A percentile compares a stretch with the other conserved stretches of the same genome.
These are phyloP conservation scores for Clitopilus passeckerianus DNA, from an alignment of 768 basidiomycete species.

Conservation along the genomic window DNA sequence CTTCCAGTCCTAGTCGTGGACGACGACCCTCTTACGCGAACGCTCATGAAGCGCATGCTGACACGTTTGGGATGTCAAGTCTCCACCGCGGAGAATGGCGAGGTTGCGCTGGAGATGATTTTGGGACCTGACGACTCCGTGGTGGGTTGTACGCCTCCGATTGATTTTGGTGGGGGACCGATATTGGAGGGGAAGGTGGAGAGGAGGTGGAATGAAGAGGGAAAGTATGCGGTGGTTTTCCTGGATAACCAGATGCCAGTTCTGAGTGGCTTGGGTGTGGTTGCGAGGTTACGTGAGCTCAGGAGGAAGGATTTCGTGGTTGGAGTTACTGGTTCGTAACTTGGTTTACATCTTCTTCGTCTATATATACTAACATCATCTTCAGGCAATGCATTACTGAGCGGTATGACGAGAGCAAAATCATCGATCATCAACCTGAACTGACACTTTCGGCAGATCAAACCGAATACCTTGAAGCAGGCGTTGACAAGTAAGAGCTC, in stretches of 20 bases:
- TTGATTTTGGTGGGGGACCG: background rate
- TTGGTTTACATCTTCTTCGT: too few species aligned
- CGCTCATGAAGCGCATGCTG: conserved; percentile 60
- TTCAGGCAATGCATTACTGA: conserved; percentile 42
- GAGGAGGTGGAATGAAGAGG: background rate
- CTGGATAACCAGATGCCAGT: conserved; percentile 63
- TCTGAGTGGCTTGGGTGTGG: conserved; percentile 53
- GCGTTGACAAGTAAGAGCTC: conserved; percentile 56
- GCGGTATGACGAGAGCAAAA: conserved; percentile 27
- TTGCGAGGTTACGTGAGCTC: conserved; percentile 43
- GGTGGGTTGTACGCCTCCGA: conserved; percentile 69
- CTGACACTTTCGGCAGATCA: conserved; percentile 49
- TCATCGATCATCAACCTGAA: background rate
- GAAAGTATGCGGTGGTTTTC: conserved; percentile 23
- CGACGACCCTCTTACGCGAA: conserved; percentile 62
- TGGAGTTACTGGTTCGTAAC: conserved; percentile 40
- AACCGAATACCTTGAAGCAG: conserved; percentile 69
- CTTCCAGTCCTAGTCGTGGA: conserved; percentile 62
- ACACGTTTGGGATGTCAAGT: conserved; percentile 57
- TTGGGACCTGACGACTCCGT: conserved; percentile 60
- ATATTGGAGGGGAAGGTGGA: background rate
- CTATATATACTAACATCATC: too few species aligned
- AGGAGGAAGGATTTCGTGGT: conserved; percentile 60
- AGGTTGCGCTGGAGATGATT: conserved; percentile 54
- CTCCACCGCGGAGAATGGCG: conserved; percentile 62